Base-by-base conservation (phyloP, 306 rosid genomes). In the Dryas drummondii region DNA sequence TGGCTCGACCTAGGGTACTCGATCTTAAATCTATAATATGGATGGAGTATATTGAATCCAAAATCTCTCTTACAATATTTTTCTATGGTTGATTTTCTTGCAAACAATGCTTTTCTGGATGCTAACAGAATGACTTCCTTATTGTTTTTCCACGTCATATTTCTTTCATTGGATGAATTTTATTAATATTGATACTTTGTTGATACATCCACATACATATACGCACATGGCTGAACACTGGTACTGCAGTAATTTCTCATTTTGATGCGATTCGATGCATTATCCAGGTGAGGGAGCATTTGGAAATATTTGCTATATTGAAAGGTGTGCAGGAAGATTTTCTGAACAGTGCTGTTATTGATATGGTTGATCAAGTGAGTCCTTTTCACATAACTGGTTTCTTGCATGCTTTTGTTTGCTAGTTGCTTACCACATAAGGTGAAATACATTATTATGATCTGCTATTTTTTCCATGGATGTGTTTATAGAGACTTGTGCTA, bases 281-380 rank as follows among this genome's bases (percentile, higher is more conserved):
- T 59, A 41, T 77, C 66, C 85, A 94, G 98, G 98, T 94, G 81
- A 87, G 83, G 83, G 98, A 94, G 76, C 97, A 94, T 86, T 91
- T 94, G 75, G 97, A 94, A 87, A 85, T 94, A 68, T 94, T 91
- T 78, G 97, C 96, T 10, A 59, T 73, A 63, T 82, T 94, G 86
- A 94, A 94, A 82, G 98, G 98, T 69, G 98, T 87, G 73, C 79
- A 87, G 68, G 96, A 88, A 87, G 96, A 88, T 56, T 67, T 81
- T 64, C 26, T 90, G 69, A 87, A 90, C 77, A 75, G 76, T 32
- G 90, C 69, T 67, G 93, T 94, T 76, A 74, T 82, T 57, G 83
- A 85, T 82, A 91, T 94, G 98, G 91, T 86, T 61, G 91, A 94
- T 85, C 96, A 94, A 88, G 98, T 94, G 76, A 87, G 96, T 78